Evolutionary conservation across 139 green algal genomes (phyloP).

Genomic region (Yamagishiella unicocca): DNA sequence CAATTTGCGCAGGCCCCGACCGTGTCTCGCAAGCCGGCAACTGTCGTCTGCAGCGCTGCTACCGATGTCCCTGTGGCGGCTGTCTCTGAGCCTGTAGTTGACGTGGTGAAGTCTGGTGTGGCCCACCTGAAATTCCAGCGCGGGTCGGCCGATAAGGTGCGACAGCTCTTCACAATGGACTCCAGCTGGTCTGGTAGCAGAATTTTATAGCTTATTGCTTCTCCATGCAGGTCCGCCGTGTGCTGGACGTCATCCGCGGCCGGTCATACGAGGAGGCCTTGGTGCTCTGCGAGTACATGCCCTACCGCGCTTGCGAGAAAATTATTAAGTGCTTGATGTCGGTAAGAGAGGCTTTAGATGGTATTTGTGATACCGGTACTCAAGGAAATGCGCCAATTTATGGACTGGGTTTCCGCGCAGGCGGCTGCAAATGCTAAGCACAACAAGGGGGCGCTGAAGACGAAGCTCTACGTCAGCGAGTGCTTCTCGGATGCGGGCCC

Average conservation of each 20-base stretch:
- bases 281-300: slow-evolving; percentile 95
- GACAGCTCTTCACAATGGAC: not conserved
- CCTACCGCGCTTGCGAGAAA: slow-evolving; percentile 87
- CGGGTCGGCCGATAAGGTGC: slow-evolving; percentile 81
- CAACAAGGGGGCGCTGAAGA: slow-evolving; percentile 91
- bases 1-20: slow-evolving; percentile 53
- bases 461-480: slow-evolving; percentile 87
- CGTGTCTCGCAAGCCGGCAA: slow-evolving; percentile 41
- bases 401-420: slow-evolving; percentile 47
- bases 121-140: slow-evolving; percentile 75
- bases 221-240: slow-evolving; percentile 82
- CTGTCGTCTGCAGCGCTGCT: slow-evolving; percentile 60
- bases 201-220: no score
- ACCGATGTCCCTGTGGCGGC: slow-evolving; percentile 55
- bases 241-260: slow-evolving; percentile 94
- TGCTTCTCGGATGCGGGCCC: slow-evolving; percentile 86
- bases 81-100: slow-evolving; percentile 13
- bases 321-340: slow-evolving; percentile 85
- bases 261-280: slow-evolving; percentile 94
- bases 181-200: no score
- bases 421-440: slow-evolving; percentile 96
- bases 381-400: not conserved
- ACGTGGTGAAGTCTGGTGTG: slow-evolving; percentile 57
- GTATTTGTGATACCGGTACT: not conserved
- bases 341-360: slow-evolving; percentile 41